A percentile compares a stretch with the other conserved stretches of the same genome.
phyloP scores from a whole-genome alignment of 257 asterid genomes.

The Ballota nigra region DNA sequence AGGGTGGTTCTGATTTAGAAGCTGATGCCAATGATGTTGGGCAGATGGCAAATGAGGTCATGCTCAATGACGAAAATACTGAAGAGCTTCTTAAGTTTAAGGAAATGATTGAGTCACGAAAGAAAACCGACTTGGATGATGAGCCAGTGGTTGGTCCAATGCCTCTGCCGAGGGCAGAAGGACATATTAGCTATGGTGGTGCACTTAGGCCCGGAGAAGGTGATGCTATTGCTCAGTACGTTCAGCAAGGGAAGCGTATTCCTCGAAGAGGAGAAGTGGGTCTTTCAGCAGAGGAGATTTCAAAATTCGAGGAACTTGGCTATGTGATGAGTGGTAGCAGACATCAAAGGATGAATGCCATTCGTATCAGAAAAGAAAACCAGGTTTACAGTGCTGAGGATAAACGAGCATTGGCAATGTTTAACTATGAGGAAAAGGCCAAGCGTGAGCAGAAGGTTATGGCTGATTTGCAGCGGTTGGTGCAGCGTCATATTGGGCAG shows the following conservation, averaged over 20 bases:
- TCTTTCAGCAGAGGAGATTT: slow-evolving; percentile 93
- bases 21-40: slow-evolving; percentile 29
- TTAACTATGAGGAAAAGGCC: slow-evolving; percentile 96
- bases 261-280: slow-evolving; percentile 99
- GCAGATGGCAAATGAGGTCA: slow-evolving; percentile 38
- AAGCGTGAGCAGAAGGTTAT: slow-evolving; percentile 97
- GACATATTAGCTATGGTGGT: slow-evolving; percentile 97
- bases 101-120: slow-evolving; percentile 66
- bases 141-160: slow-evolving; percentile 83
- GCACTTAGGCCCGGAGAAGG: slow-evolving; percentile 99
- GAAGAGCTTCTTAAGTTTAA: slow-evolving; percentile 55
- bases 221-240: slow-evolving; percentile 98
- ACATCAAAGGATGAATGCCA: slow-evolving; percentile 99
- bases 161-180: slow-evolving; percentile 95
- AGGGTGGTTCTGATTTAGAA: slow-evolving; percentile 34
- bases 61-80: slow-evolving; percentile 34
- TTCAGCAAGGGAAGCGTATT: slow-evolving; percentile 99
- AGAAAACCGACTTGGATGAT: slow-evolving; percentile 51
- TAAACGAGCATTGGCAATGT: slow-evolving; percentile 95
- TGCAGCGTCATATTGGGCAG: slow-evolving; percentile 91
- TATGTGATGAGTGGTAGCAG: slow-evolving; percentile 99
- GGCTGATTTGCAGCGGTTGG: slow-evolving; percentile 96
- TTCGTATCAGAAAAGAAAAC: slow-evolving; percentile 97
- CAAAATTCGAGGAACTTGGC: slow-evolving; percentile 83
- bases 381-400: slow-evolving; percentile 99